These are phyloP conservation scores for Bipolaris gigantea DNA, from an alignment of 2,329 filamentous ascomycete species.

Conservation along the genomic window DNA sequence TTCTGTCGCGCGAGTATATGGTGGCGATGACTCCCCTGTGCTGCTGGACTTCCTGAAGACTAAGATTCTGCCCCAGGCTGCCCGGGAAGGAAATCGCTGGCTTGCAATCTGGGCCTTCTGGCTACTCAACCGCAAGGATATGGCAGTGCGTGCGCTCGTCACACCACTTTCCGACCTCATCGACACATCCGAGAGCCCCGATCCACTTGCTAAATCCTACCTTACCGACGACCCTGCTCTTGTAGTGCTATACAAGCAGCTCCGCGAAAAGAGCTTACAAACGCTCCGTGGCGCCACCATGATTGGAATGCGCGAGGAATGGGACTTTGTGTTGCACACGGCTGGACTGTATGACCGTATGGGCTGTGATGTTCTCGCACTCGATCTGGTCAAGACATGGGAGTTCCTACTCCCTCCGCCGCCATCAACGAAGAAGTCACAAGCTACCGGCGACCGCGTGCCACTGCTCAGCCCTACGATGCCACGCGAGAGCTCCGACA, in stretches of 20 bases:
- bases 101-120: conserved; percentile 94
- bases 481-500: conserved; percentile 28
- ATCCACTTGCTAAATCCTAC: conserved; percentile 75
- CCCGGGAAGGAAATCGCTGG: conserved; percentile 85
- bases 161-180: conserved; percentile 77
- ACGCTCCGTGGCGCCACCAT: conserved; percentile 84
- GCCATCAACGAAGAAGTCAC: conserved; percentile 5
- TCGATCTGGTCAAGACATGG: conserved; percentile 84
- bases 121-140: conserved; percentile 79
- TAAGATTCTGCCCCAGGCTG: conserved; percentile 75
- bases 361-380: conserved; percentile 87
- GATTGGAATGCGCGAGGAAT: conserved; percentile 76
- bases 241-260: conserved; percentile 81
- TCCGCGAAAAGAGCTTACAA: conserved; percentile 79
- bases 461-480: conserved; percentile 33
- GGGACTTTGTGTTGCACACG: conserved; percentile 86
- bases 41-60: conserved; percentile 75
- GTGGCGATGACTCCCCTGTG: conserved; percentile 77
- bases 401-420: conserved; percentile 65
- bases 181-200: conserved; percentile 67
- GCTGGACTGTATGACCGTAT: conserved; percentile 83
- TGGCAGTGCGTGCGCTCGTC: conserved; percentile 81
- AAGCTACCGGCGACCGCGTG: conserved; percentile 8
- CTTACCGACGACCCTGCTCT: conserved; percentile 89
- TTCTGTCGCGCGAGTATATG: conserved; percentile 82